Evolutionary conservation across 2,329 filamentous ascomycete species (phyloP), one percentile per base, ranked within the genome.

Genomic region (Xylaria polymorpha): DNA sequence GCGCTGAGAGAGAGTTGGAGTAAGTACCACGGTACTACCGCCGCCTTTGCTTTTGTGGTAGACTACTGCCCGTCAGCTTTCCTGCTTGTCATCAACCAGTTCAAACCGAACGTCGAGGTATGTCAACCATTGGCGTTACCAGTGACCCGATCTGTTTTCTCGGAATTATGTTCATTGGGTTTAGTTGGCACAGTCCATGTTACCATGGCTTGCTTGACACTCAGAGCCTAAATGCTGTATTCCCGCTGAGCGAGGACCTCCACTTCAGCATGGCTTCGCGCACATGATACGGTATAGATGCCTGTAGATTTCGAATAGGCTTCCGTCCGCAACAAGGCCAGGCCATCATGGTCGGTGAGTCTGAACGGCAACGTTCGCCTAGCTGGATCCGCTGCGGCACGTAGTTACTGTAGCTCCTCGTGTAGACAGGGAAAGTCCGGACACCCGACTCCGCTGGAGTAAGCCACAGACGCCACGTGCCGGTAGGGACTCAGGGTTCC

Each of bases 211-310:
- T 32, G 35, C n/a, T 53, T 10, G 48, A 35, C 39, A 46, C 29
- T 50, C 39, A 18, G 22, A 58, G 29, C 58, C 58, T 48, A 22
- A 44, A 18, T 46, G 12, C 15, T 53, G 9, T 57, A 46, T 43
- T 18, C 20, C 48, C 65, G 65, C 60, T 56, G 29, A 67, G 65
- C 65, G 65, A 67, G 39, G 32, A 15, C 55, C 65, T 48, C 60
- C 65, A 44, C 60, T 64, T 4, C 44, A 44, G 61, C 61, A 57
- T 64, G 66, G 66, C 66, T 68, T 61, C 50, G 56, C 61, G 43
- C 53, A 15, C 39, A 29, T 25, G 41, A 50, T 25, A 46, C 22
- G 51, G 46, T 22, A 25, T 22, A 25, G 48, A 51, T 32, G 35
- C 15, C 37, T 44, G 29, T 53, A 5, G 20, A 22, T 18, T 39